phyloP scores from a whole-genome alignment of 2,329 filamentous ascomycete species.

The Chaetomium globosum region DNA sequence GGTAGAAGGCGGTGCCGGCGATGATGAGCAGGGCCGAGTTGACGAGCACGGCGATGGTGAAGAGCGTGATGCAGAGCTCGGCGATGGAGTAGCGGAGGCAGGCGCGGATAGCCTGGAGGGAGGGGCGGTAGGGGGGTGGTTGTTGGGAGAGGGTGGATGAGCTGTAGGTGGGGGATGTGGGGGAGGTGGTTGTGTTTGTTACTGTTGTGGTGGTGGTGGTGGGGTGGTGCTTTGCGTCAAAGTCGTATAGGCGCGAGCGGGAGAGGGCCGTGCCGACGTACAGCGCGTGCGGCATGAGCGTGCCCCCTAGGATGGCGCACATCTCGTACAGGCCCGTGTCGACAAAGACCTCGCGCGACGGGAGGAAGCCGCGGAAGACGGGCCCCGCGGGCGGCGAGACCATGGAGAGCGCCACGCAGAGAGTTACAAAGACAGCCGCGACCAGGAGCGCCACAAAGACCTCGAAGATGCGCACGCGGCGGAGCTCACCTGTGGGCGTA shows the following conservation, averaged over 20 bases:
- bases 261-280: conserved; percentile 72
- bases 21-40: conserved; percentile 83
- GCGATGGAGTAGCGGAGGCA: conserved; percentile 73
- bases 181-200: conserved; percentile 48
- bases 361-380: conserved; percentile 67
- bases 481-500: conserved; percentile 60
- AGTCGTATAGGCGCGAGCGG: conserved; percentile 66
- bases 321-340: conserved; percentile 65
- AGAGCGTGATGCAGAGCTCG: conserved; percentile 72
- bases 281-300: conserved; percentile 71
- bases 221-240: conserved; percentile 51
- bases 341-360: conserved; percentile 61
- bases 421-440: conserved; percentile 69
- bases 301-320: conserved; percentile 76
- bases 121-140: conserved; percentile 61
- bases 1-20: conserved; percentile 74
- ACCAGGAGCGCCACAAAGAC: conserved; percentile 65
- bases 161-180: conserved; percentile 31
- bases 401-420: conserved; percentile 68
- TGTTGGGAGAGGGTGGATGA: neutral
- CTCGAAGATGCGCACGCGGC: conserved; percentile 64
- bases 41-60: conserved; percentile 82
- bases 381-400: conserved; percentile 60
- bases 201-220: conserved; percentile 45
- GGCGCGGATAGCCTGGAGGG: conserved; percentile 69